Percentiles rank a stretch among this genome's conserved stretches.
phyloP scores from a whole-genome alignment of 2,329 filamentous ascomycete species.

The Pseudogymnoascus sp. region DNA sequence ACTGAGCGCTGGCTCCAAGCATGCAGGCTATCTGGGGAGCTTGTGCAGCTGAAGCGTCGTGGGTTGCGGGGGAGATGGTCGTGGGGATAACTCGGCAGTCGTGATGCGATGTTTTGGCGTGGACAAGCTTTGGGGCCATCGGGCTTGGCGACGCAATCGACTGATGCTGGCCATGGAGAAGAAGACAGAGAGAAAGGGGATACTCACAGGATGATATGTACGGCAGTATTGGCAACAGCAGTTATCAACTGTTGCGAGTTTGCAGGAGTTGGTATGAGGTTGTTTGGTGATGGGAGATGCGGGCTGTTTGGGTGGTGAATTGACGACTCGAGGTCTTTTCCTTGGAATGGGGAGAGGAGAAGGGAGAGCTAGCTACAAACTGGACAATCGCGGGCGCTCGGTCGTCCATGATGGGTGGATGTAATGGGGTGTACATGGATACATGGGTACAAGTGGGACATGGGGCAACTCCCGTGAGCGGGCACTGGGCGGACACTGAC shows the following conservation, averaged over 20 bases:
- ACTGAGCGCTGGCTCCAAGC: neutral
- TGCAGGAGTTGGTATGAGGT: neutral
- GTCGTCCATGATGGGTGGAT: constrained; percentile 2
- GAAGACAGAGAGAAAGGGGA: neutral
- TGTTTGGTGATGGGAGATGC: neutral
- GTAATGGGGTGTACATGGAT: neutral
- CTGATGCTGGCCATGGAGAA: neutral
- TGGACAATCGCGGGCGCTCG: neutral
- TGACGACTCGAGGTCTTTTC: neutral
- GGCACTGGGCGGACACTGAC: neutral
- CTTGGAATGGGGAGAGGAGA: constrained; percentile 8
- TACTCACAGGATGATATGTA: neutral
- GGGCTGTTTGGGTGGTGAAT: constrained; percentile 4
- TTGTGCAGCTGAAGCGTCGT: neutral
- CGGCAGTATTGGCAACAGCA: neutral
- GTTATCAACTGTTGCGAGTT: neutral
- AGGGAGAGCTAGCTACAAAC: constrained; percentile 3
- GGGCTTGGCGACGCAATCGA: constrained; percentile 1
- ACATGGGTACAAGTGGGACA: neutral
- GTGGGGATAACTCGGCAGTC: neutral
- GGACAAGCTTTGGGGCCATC: neutral
- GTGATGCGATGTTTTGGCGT: constrained; percentile 6
- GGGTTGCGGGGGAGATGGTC: neutral
- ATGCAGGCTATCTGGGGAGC: neutral
- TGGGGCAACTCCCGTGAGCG: constrained; percentile 1